phyloP scores from a whole-genome alignment of 1,139 yeast genomes.

The Tardiomyces digboiensis region DNA sequence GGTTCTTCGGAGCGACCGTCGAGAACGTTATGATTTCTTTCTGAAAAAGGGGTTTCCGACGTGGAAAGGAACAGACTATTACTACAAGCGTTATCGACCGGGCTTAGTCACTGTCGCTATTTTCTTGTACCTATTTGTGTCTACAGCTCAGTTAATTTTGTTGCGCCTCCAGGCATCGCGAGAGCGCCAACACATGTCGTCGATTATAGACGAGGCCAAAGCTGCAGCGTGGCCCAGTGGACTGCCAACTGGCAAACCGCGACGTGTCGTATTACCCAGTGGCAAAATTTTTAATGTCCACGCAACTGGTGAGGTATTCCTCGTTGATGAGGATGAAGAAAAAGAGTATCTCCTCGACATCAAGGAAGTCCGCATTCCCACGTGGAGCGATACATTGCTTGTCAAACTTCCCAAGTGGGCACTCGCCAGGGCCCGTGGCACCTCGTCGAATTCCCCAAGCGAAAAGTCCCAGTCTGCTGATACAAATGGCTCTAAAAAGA shows the following conservation, averaged over 20 bases:
- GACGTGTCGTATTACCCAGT: constrained; percentile 28
- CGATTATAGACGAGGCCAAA: constrained; percentile 20
- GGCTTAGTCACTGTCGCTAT: constrained; percentile 45
- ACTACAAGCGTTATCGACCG: constrained; percentile 33
- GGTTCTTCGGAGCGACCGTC: constrained; percentile 53
- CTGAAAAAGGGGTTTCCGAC: constrained; percentile 79
- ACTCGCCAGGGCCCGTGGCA: constrained; percentile 4
- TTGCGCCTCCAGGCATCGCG: constrained; percentile 32
- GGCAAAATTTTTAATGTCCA: constrained; percentile 59
- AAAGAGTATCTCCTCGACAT: constrained; percentile 26
- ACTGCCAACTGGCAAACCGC: constrained; percentile 20
- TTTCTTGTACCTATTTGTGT: constrained; percentile 39
- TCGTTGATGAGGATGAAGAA: constrained; percentile 43
- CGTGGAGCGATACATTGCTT: constrained; percentile 47
- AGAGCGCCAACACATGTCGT: constrained; percentile 47
- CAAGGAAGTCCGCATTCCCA: constrained; percentile 33
- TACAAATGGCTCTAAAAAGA: no score
- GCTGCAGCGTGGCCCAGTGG: constrained; percentile 42
- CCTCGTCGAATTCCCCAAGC: no score
- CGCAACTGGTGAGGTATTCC: constrained; percentile 58
- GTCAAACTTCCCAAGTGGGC: constrained; percentile 35
- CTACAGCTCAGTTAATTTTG: constrained; percentile 48
- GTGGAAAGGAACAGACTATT: constrained; percentile 41
- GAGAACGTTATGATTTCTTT: constrained; percentile 80
- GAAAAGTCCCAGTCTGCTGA: no score